Evolutionary conservation across 2,329 filamentous ascomycete genomes (phyloP).

Genomic region (Xylaria arbuscula): DNA sequence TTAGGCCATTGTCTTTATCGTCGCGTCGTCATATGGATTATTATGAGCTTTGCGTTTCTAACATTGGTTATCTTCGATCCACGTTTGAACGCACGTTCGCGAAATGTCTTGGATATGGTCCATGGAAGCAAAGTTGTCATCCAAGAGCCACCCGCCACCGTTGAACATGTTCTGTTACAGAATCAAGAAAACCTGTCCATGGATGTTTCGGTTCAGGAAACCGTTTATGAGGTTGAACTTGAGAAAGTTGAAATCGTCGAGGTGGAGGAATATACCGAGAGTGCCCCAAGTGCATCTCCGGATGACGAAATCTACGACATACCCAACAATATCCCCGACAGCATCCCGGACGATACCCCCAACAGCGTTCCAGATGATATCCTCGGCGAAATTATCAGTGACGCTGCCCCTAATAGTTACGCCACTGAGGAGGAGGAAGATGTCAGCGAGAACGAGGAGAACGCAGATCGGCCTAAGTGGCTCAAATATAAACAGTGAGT

Average conservation of each 20-base stretch:
- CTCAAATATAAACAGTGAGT: constrained; percentile 58
- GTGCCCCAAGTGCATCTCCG: not conserved
- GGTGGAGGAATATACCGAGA: constrained; percentile 19
- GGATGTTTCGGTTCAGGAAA: constrained; percentile 27
- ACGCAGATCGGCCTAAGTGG: constrained; percentile 51
- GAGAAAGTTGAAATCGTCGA: constrained; percentile 14
- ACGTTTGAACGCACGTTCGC: constrained; percentile 39
- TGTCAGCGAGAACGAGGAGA: constrained; percentile 25
- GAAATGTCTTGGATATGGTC: constrained; percentile 48
- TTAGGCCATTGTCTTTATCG: constrained; percentile 65
- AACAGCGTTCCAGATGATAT: too few species aligned
- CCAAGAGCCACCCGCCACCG: constrained; percentile 24
- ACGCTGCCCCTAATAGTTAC: not conserved
- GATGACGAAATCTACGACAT: not conserved
- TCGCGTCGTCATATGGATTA: constrained; percentile 62
- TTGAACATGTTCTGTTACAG: constrained; percentile 37
- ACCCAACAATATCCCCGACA: not conserved
- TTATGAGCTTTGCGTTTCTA: constrained; percentile 56
- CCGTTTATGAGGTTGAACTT: constrained; percentile 19
- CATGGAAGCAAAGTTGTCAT: constrained; percentile 42
- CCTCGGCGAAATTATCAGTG: not conserved
- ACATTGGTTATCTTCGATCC: constrained; percentile 55
- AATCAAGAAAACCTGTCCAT: constrained; percentile 35
- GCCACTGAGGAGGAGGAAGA: constrained; percentile 4
- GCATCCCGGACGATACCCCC: not conserved